A percentile compares a stretch with the other conserved stretches of the same genome.
Evolutionary conservation across 1,139 yeast genomes (phyloP).

Genomic region (Diutina sp.): DNA sequence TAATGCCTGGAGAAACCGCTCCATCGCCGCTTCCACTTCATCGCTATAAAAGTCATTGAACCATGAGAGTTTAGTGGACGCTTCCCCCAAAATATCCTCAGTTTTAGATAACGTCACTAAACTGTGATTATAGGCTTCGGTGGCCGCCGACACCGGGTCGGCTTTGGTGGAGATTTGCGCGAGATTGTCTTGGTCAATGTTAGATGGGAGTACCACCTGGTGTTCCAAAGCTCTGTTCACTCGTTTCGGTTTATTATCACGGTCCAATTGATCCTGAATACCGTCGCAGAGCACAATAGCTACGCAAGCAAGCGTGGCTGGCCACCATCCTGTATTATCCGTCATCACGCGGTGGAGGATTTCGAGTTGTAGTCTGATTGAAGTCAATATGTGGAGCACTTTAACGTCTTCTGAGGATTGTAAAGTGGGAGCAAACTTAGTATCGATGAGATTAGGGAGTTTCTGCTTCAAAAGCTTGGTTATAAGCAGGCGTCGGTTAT

Average conservation of each 20-base stretch:
- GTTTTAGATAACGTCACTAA: not conserved
- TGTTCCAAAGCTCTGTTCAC: not conserved
- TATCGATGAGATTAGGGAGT: not conserved
- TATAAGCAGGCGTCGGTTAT: not conserved
- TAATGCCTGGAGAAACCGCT: not conserved
- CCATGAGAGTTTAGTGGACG: not conserved
- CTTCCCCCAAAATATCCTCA: not conserved
- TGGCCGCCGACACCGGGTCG: not conserved
- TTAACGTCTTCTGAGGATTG: not conserved
- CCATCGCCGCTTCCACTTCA: not conserved
- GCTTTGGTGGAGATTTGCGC: not conserved
- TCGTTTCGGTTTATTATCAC: not conserved
- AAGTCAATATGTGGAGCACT: not conserved
- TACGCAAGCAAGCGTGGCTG: not conserved
- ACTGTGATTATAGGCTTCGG: not conserved
- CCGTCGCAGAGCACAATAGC: not conserved
- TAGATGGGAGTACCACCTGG: not conserved
- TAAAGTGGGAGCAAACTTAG: not conserved
- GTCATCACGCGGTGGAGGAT: not conserved
- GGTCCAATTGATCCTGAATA: not conserved
- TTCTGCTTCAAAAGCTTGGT: not conserved
- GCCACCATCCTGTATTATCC: not conserved
- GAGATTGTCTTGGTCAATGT: not conserved
- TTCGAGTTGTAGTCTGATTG: not conserved
- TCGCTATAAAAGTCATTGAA: not conserved